Evolutionary conservation across 257 asterid genomes (phyloP), one percentile per base, ranked within the genome.

Genomic region (Ajuga chamaepitys): DNA sequence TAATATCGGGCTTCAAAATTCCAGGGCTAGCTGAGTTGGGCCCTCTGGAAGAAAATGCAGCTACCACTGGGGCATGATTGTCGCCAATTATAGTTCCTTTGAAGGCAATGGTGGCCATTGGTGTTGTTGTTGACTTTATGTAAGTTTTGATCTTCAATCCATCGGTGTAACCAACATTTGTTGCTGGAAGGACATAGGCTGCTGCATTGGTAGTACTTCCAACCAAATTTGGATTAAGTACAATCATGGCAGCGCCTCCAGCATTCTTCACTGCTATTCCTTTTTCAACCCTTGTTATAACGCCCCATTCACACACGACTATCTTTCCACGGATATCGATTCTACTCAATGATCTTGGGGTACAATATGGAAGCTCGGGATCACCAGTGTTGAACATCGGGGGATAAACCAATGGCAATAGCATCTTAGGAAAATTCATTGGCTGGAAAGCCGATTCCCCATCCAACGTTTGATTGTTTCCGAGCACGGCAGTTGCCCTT

Each of bases 241-340:
- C 58, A 37, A 81, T 47, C 83, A 75, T 74, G 47, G 72, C 81
- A 7, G 67, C 75, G 5, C 83, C 86, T 18, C 83, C 86, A 0
- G 73, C 75, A 25, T 54, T 63, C 35, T 70, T 75, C 35, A 81
- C 79, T 1, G 62, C 20, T 6, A 4, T 41, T 0, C 83, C 83
- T 58, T 77, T 77, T 0, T 7, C 66, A 2, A 63, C 4, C 18
- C 71, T 16, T 12, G 37, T n/a, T 0, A 44, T 2, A 0, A 13
- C 42, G 2, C 63, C 70, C 0, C 78, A 76, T 35, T 57, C 13
- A 24, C 83, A 81, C 24, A 74, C 0, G 1, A 77, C 81, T 1
- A 77, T 51, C 41, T 71, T 81, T 2, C 74, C 81, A 4, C 26
- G 32, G 6, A 73, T 62, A 11, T 71, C 58, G 0, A 9, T 3